Percentiles rank a stretch among this genome's conserved stretches.
Conservation (phyloP, 2,329 filamentous ascomycete species). For the Saccharata proteae region DNA sequence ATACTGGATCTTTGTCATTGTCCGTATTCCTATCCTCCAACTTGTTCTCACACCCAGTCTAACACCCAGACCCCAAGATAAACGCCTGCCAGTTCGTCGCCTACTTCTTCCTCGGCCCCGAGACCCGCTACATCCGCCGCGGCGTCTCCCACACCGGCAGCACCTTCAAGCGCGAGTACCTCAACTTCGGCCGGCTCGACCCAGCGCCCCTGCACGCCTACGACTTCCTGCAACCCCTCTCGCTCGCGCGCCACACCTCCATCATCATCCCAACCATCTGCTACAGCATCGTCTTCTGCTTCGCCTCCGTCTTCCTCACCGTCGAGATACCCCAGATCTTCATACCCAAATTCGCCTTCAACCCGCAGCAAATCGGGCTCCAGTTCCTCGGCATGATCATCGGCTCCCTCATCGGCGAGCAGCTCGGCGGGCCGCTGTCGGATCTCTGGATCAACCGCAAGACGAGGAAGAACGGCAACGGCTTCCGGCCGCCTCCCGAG, state of each 20-base stretch:
- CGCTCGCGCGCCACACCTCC: conserved; percentile 33
- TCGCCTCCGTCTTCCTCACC: conserved; percentile 40
- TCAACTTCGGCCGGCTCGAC: conserved; percentile 38
- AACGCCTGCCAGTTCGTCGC: conserved; percentile 45
- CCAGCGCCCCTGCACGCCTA: conserved; percentile 33
- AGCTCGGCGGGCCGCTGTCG: conserved; percentile 41
- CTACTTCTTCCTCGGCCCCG: conserved; percentile 43
- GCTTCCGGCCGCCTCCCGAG: conserved; percentile 31
- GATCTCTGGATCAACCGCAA: conserved; percentile 41
- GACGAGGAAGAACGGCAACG: conserved; percentile 20
- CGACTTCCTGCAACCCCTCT: conserved; percentile 42
- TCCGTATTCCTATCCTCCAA: conserved; percentile 20
- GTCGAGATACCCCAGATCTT: conserved; percentile 51
- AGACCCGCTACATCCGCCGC: conserved; percentile 42
- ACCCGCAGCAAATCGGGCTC: conserved; percentile 45
- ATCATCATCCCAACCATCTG: conserved; percentile 40
- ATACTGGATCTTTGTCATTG: conserved; percentile 45
- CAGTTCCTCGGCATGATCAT: conserved; percentile 47
- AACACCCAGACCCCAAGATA: conserved; percentile 22
- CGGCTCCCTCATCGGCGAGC: conserved; percentile 46
- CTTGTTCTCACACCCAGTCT: not conserved
- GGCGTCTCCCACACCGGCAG: conserved; percentile 22
- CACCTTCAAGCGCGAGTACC: conserved; percentile 31
- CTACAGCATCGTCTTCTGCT: conserved; percentile 48
- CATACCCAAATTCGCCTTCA: conserved; percentile 42